Evolutionary conservation across 2,329 filamentous ascomycete species (phyloP).

Genomic region (Fusarium paranaense): DNA sequence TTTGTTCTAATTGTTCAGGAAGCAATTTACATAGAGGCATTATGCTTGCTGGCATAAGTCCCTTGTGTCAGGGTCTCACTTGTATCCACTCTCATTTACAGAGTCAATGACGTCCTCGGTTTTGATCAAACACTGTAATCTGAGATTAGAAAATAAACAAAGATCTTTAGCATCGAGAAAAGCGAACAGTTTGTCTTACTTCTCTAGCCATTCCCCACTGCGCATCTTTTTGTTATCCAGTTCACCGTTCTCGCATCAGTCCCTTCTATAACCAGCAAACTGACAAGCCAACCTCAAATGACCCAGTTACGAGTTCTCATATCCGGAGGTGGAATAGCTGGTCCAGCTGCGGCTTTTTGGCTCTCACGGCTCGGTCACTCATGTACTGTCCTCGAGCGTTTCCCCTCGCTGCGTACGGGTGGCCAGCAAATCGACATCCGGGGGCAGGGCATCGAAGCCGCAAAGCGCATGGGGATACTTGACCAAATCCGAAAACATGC

Average conservation of each 20-base stretch:
- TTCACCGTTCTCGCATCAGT: background rate
- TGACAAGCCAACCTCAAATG: background rate
- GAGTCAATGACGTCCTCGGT: conserved; percentile 26
- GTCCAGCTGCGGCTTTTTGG: conserved; percentile 56
- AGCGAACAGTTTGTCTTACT: background rate
- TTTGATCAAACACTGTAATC: background rate
- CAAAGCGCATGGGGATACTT: conserved; percentile 55
- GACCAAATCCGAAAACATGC: conserved; percentile 53
- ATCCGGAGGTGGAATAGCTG: conserved; percentile 59
- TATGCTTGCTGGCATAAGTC: background rate
- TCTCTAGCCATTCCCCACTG: background rate
- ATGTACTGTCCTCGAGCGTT: conserved; percentile 59
- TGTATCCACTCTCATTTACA: background rate
- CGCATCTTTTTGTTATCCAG: background rate
- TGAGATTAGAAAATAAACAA: background rate
- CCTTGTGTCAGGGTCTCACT: background rate
- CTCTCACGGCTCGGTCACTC: conserved; percentile 52
- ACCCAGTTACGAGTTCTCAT: conserved; percentile 59
- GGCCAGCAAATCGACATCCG: conserved; percentile 62
- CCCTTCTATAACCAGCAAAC: background rate
- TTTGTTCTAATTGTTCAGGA: too few species aligned
- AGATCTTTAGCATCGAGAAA: background rate
- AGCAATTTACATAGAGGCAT: background rate
- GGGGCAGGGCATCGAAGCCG: conserved; percentile 53
- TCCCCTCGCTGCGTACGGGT: conserved; percentile 49